A percentile compares a stretch with the other conserved stretches of the same genome.
Evolutionary conservation across 805 yeast species (phyloP).

Genomic region (Nakazawaea pomicola): DNA sequence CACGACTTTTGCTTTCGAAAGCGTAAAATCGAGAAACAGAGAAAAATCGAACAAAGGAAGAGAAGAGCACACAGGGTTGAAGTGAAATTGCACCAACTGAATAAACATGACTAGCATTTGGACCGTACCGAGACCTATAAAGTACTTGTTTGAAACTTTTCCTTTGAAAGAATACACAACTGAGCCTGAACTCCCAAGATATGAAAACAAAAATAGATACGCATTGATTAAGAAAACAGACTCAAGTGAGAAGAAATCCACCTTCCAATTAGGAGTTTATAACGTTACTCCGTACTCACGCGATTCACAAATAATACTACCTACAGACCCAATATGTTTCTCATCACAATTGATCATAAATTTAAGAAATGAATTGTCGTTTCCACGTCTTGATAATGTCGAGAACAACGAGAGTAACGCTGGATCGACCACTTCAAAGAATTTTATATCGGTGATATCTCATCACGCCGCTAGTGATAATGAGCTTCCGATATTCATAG

Average conservation of each 20-base stretch:
- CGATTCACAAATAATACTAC: slow-evolving; percentile 27
- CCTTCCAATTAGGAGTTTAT: slow-evolving; percentile 52
- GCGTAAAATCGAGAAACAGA: too few relatives aligned
- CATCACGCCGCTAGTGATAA: slow-evolving; percentile 44
- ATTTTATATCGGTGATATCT: slow-evolving; percentile 40
- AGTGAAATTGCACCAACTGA: too few relatives aligned
- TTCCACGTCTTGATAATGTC: slow-evolving; percentile 30
- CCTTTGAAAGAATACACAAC: slow-evolving; percentile 44
- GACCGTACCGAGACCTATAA: slow-evolving; percentile 36
- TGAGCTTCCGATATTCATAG: slow-evolving; percentile 52
- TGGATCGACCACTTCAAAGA: too few relatives aligned
- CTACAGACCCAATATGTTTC: slow-evolving; percentile 58
- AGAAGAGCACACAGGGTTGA: neutral
- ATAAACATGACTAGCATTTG: slow-evolving; percentile 8
- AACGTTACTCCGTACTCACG: slow-evolving; percentile 31
- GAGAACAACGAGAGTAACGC: slow-evolving; percentile 9
- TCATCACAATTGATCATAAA: slow-evolving; percentile 42
- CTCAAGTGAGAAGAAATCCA: slow-evolving; percentile 15
- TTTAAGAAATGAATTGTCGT: slow-evolving; percentile 33
- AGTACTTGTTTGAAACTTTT: slow-evolving; percentile 42
- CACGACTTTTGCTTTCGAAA: too few relatives aligned
- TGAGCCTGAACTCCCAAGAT: slow-evolving; percentile 15
- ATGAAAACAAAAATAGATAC: neutral
- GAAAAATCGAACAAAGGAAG: neutral
- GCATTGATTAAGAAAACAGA: slow-evolving; percentile 10